Base-by-base conservation (phyloP, 2,329 filamentous ascomycete genomes). In the Fusarium brachygibbosum region DNA sequence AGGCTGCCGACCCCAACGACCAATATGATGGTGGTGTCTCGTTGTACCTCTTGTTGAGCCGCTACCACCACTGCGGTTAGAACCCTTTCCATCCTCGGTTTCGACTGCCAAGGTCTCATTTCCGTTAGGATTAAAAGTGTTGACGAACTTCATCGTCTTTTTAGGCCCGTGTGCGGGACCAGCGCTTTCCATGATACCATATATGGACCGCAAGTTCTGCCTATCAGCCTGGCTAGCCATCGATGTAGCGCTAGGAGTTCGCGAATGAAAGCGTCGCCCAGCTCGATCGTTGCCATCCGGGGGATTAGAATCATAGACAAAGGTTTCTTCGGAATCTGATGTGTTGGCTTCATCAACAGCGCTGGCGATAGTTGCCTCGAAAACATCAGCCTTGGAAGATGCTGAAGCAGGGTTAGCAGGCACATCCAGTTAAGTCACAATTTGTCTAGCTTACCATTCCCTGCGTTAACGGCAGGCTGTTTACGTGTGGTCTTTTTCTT, bases 281-380 rank as follows among this genome's bases (percentile, higher is more conserved):
- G 76, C 68, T 40, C 88, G 84, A 55, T 90, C 88, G 49, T 82
- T 84, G 50, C 77, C 80, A 70, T 91, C 89, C 52, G 93, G 92
- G 12, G 95, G 96, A 76, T 99, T 99, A 28, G 96, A 98, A 79
- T 99, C 96, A 81, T 99, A 99, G 17, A 99, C 96, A 79, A 98
- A 99, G 0, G 96, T 98, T 80, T 98, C 96, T 75, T 98, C 96
- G 2, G 95, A 98, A 78, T 99, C 96, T 9, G 95, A 98, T 14
- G 95, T 97, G 79, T 98, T 93, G 44, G 93, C 94, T 79, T 98
- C 94, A 77, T 98, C 95, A 53, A 99, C 94, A 11, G 95, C 95
- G 78, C 91, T 98, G 51, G 95, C 95, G 71, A 99, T 94, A 77
- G 97, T 97, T 72, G 94, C 94, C 82, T 98, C 96, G 78, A 99